These are phyloP conservation scores for Syzygium oleosum DNA, from an alignment of 345 rosid genomes.

Conservation along the genomic window DNA sequence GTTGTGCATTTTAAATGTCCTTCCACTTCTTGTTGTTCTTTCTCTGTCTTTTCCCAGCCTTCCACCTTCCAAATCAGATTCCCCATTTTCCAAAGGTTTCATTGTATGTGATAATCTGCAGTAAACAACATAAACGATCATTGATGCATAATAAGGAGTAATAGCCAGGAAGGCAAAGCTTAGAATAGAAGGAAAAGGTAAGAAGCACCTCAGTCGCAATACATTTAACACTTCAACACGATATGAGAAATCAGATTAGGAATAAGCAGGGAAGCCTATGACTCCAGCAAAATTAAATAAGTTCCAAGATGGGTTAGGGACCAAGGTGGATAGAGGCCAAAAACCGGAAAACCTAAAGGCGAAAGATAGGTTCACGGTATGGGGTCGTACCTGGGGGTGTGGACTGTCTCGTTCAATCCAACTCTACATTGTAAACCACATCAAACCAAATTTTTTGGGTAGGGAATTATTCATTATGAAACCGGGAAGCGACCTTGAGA, in stretches of 20 bases:
- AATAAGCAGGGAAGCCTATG: not conserved
- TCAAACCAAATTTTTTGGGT: not conserved
- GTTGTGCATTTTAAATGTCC: conserved; percentile 40
- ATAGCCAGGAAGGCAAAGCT: not conserved
- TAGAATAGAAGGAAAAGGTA: not conserved
- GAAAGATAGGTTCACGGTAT: not conserved
- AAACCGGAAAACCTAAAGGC: not conserved
- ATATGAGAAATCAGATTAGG: not conserved
- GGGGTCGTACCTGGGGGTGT: not conserved
- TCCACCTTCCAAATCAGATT: conserved; percentile 78
- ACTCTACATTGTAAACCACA: not conserved
- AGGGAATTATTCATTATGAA: not conserved
- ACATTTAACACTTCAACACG: not conserved
- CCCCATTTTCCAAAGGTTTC: conserved; percentile 54
- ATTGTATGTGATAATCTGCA: conserved; percentile 41
- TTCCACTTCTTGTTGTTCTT: conserved; percentile 33
- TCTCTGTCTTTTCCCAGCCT: conserved; percentile 50
- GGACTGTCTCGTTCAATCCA: not conserved
- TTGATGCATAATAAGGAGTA: not conserved
- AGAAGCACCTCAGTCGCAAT: not conserved
- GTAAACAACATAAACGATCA: not conserved
- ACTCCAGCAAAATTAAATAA: not conserved
- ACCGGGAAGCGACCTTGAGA: not conserved
- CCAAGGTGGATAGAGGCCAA: not conserved
- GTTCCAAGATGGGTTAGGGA: not conserved